Evolutionary conservation across 208 protist genomes (phyloP), one percentile per base, ranked within the genome.

Genomic region (Acanthamoeba lenticulata): DNA sequence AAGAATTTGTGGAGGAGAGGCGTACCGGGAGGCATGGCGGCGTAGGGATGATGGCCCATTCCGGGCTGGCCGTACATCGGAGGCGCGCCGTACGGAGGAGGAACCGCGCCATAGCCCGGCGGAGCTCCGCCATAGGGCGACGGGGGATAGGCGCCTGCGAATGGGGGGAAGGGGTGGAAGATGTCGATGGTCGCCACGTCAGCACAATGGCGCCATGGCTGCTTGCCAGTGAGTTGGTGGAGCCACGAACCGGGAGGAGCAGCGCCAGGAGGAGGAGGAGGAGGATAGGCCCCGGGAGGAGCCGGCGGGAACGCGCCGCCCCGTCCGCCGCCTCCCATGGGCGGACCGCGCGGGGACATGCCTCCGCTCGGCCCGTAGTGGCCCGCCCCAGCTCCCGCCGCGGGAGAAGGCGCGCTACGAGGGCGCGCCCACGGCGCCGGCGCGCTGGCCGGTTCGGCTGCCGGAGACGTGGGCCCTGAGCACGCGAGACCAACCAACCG

Each of bases 401-500:
- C 36, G 27, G 40, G 52, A 6, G 57, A 15, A 6, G 57, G 85
- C 47, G 36, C 85, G 19, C 29, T 47, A 36, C 85, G 85, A 13
- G 57, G 85, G 47, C 47, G 42, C 24, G 57, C 55, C 85, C 47
- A 69, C 3, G 85, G 85, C 19, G 85, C 85, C 29, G 55, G 57
- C 44, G 57, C 85, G 19, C 34, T 47, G 6, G 55, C 55, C 3
- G 57, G 19, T 38, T 47, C 85, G 32, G 57, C 85, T 9, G 24
- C 17, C 1, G 57, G 85, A 24, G 57, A 90, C 24, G 32, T 42
- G 47, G 57, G 85, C 1, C 36, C 47, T 69, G 57, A 19, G 7
- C 17, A 86, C 19, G 92, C 57, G 21, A 89, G 44, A n/a, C 92
- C n/a, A n/a, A n/a, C n/a, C n/a, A n/a, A n/a, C n/a, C 57, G 7